Evolutionary conservation across 2,329 filamentous ascomycete genomes (phyloP).

Genomic region (Geosmithia flava): DNA sequence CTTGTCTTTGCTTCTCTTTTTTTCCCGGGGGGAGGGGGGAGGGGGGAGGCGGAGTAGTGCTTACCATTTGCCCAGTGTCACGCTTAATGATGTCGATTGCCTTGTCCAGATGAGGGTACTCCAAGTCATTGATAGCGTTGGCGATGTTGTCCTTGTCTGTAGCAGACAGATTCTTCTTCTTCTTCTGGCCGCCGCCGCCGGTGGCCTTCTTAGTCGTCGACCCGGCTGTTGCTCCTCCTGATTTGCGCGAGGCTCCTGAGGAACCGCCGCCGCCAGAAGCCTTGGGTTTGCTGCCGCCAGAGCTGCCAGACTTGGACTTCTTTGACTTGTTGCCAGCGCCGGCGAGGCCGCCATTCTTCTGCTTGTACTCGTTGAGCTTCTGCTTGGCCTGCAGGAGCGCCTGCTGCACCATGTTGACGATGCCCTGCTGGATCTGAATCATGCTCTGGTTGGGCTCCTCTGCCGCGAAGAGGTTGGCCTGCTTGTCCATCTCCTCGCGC

Average conservation of each 20-base stretch:
- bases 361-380: constrained; percentile 38
- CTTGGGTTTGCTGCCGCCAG: constrained; percentile 43
- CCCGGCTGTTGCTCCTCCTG: constrained; percentile 12
- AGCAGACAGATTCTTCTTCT: constrained; percentile 48
- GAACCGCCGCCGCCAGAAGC: constrained; percentile 13
- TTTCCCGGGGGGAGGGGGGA: too few relatives aligned
- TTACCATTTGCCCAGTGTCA: constrained; percentile 66
- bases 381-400: constrained; percentile 63
- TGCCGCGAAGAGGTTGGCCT: constrained; percentile 39
- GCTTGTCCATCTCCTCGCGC: constrained; percentile 43
- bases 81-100: constrained; percentile 85
- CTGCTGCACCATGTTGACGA: constrained; percentile 54
- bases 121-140: constrained; percentile 69
- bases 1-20: neutral
- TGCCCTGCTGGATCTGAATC: constrained; percentile 44
- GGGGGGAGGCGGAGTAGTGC: constrained; percentile 17
- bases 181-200: constrained; percentile 27
- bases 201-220: constrained; percentile 18
- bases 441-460: constrained; percentile 38
- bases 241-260: constrained; percentile 23
- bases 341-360: constrained; percentile 28
- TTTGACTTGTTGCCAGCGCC: constrained; percentile 47
- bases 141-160: constrained; percentile 89
- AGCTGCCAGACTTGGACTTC: constrained; percentile 26
- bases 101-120: constrained; percentile 62